Conservation (phyloP, 164 flowering plant species). For the Liquidambar formosana region DNA sequence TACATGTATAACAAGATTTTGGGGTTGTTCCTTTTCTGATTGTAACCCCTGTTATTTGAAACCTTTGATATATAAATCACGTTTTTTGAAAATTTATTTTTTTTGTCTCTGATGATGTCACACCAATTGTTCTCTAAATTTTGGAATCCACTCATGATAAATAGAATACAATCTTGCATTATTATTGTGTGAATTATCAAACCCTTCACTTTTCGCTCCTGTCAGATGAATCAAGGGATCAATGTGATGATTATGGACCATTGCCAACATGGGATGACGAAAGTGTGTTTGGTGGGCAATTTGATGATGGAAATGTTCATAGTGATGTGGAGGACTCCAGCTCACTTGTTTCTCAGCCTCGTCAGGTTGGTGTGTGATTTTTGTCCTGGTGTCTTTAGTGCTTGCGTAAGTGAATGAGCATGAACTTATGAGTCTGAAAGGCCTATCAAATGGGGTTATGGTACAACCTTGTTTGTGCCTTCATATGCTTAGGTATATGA, state of each 20-base stretch:
- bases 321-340: slow-evolving; percentile 66
- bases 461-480: neutral
- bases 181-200: neutral
- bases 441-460: neutral
- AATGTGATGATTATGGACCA: slow-evolving; percentile 41
- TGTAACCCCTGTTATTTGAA: neutral
- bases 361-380: slow-evolving; percentile 58
- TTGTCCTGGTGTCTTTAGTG: neutral
- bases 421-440: neutral
- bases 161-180: neutral
- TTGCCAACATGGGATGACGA: slow-evolving; percentile 67
- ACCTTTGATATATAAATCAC: neutral
- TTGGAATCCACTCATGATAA: neutral
- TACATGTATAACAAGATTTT: neutral
- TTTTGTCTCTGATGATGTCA: neutral
- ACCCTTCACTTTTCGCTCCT: slow-evolving; percentile 4
- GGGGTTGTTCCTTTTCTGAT: too few species aligned
- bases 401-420: neutral
- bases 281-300: slow-evolving; percentile 37
- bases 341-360: slow-evolving; percentile 80
- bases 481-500: neutral
- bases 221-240: slow-evolving; percentile 48
- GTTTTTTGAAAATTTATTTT: neutral
- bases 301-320: slow-evolving; percentile 55
- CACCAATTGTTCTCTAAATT: neutral